phyloP scores from a whole-genome alignment of 2,329 filamentous ascomycete genomes.

The Trichothecium sympodiale region DNA sequence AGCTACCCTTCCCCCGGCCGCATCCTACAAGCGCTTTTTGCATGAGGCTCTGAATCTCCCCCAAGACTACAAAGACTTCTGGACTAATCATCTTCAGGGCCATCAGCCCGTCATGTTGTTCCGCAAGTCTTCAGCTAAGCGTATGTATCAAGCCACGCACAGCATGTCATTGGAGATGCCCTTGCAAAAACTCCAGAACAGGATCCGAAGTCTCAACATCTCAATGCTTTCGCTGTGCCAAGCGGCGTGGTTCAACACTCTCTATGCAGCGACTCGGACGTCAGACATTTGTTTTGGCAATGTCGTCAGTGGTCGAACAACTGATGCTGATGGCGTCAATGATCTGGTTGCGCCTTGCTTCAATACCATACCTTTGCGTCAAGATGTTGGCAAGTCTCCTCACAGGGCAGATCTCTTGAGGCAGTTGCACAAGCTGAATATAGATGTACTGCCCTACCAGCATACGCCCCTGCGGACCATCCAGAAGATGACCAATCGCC shows the following conservation, averaged over 20 bases:
- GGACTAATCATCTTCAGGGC: slow-evolving; percentile 43
- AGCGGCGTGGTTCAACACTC: slow-evolving; percentile 56
- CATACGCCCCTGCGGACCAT: slow-evolving; percentile 65
- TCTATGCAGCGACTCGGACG: slow-evolving; percentile 43
- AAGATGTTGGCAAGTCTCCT: slow-evolving; percentile 30
- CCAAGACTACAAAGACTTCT: slow-evolving; percentile 49
- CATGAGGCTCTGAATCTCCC: slow-evolving; percentile 39
- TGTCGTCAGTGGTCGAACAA: slow-evolving; percentile 66
- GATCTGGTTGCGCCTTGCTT: slow-evolving; percentile 80
- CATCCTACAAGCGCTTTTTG: slow-evolving; percentile 55
- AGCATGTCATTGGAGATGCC: slow-evolving; percentile 20
- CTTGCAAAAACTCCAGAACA: slow-evolving; percentile 33
- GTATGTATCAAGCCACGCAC: slow-evolving; percentile 17
- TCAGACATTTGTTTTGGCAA: slow-evolving; percentile 78
- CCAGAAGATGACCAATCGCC: slow-evolving; percentile 36
- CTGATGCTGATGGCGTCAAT: slow-evolving; percentile 55
- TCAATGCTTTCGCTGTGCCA: slow-evolving; percentile 61
- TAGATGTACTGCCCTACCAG: slow-evolving; percentile 55
- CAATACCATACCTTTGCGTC: slow-evolving; percentile 70
- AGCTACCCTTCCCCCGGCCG: slow-evolving; percentile 31
- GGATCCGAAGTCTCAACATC: slow-evolving; percentile 40
- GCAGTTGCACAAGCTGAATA: slow-evolving; percentile 49
- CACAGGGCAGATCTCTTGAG: slow-evolving; percentile 32
- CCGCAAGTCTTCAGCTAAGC: slow-evolving; percentile 7
- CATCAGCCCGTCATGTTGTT: slow-evolving; percentile 28